phyloP scores from a whole-genome alignment of 352 stramenopile species.

The Pythium myriotylum region DNA sequence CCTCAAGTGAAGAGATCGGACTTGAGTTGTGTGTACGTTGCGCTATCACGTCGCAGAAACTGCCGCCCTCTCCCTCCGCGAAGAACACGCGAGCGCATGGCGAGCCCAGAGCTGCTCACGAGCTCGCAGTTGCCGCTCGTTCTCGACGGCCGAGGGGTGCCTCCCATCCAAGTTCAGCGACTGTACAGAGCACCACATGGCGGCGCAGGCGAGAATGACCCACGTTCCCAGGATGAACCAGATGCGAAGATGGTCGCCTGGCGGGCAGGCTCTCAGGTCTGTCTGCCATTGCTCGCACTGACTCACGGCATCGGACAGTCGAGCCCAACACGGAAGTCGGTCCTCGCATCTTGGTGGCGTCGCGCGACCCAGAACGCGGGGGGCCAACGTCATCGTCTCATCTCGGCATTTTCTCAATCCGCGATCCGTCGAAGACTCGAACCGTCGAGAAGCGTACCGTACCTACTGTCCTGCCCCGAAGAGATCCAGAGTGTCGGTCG shows the following conservation, averaged over 20 bases:
- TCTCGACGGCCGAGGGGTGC: too few relatives aligned
- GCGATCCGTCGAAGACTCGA: not conserved
- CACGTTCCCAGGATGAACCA: not conserved
- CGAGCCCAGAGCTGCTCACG: not conserved
- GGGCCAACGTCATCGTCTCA: too few relatives aligned
- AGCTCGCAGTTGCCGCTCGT: not conserved
- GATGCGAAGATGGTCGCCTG: conserved; percentile 1
- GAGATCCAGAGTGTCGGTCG: conserved; percentile 8
- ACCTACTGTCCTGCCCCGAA: not conserved
- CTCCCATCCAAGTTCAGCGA: too few relatives aligned
- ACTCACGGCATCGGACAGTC: too few relatives aligned
- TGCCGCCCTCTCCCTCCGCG: not conserved
- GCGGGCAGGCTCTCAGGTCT: not conserved
- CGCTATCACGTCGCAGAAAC: conserved; percentile 9
- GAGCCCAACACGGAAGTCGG: too few relatives aligned
- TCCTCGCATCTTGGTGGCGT: too few relatives aligned
- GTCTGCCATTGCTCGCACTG: too few relatives aligned
- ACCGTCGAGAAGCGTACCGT: not conserved
- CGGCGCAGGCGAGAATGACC: not conserved
- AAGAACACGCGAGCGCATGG: not conserved
- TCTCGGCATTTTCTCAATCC: not conserved
- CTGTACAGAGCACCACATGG: too few relatives aligned
- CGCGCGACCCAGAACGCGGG: too few relatives aligned
- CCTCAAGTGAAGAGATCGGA: conserved; percentile 20
- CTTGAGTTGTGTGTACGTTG: conserved; percentile 18